These are phyloP conservation scores for Zostera marina DNA, from an alignment of 116 monocot species.

Conservation along the genomic window DNA sequence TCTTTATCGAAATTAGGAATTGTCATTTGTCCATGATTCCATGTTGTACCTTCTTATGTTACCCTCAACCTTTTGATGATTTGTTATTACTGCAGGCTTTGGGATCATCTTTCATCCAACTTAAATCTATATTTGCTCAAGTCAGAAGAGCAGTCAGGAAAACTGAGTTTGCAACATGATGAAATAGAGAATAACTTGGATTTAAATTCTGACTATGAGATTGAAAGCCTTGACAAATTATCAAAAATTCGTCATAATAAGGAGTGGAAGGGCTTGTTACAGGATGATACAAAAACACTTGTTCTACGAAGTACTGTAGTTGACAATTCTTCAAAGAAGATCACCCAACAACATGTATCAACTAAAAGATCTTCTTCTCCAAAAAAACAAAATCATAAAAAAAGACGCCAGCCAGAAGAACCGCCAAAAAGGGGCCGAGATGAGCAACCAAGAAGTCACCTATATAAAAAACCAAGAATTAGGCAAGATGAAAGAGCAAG, in stretches of 20 bases:
- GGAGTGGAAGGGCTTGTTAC: conserved; percentile 45
- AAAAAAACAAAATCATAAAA: conserved; percentile 20
- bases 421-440: neutral
- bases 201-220: conserved; percentile 24
- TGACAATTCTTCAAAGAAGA: conserved; percentile 23
- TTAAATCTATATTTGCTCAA: conserved; percentile 36
- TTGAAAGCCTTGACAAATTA: conserved; percentile 13
- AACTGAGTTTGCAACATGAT: conserved; percentile 8
- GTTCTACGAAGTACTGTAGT: conserved; percentile 34
- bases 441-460: neutral
- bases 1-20: too few relatives aligned
- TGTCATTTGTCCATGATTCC: neutral
- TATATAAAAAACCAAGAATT: neutral
- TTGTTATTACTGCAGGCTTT: conserved; percentile 41
- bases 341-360: conserved; percentile 3
- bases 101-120: conserved; percentile 78
- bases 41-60: neutral
- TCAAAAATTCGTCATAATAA: conserved; percentile 36
- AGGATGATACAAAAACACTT: conserved; percentile 21
- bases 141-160: conserved; percentile 10
- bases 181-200: conserved; percentile 5
- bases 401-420: conserved; percentile 39
- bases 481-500: conserved; percentile 23
- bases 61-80: neutral
- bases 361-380: conserved; percentile 33